Evolutionary conservation across 2,329 filamentous ascomycete genomes (phyloP), one percentile per base, ranked within the genome.

Genomic region (Tolypocladium pustulatum): DNA sequence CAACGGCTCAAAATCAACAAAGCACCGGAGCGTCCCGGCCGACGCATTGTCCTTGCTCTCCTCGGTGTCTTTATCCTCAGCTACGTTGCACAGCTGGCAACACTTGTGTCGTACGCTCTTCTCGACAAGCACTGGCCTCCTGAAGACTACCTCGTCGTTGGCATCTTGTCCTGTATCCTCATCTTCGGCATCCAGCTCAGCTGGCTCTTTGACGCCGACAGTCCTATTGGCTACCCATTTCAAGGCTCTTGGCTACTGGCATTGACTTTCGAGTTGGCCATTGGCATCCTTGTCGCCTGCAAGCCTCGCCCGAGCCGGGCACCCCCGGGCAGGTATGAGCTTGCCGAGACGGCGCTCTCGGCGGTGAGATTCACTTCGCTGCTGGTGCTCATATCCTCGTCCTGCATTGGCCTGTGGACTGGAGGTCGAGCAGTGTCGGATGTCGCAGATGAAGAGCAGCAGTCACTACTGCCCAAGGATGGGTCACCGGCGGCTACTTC

Each of bases 111-210:
- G 34, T 69, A 71, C 27, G 73, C 74, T 51, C 34, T 73, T 17
- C 43, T 71, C 36, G 66, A 64, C 27, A 68, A 65, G 41, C 65
- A 65, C 58, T 81, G 75, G 76, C 72, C 72, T 46, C 71, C 73
- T 1, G 73, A 78, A 27, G 76, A 80, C 56, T 74, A 81, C 63
- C 70, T 75, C 43, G 74, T 79, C 61, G 78, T 89, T 57, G 82
- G 84, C 57, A 73, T 81, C 41, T 71, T 89, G 32, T 81, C 85
- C 1, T 87, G 83, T 58, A 75, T 85, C 53, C 71, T 89, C 34
- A 76, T 84, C n/a, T 90, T 86, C 69, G 80, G 82, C 4, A 78
- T 86, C 17, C 77, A 87, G 63, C 73, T 84, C 60, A 76, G 81
- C 46, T 77, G 77, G 25, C 75, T 88, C 17, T 72, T 76, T 2